Evolutionary conservation across 331 rosid genomes (phyloP).

Genomic region (Quercus tomentella): DNA sequence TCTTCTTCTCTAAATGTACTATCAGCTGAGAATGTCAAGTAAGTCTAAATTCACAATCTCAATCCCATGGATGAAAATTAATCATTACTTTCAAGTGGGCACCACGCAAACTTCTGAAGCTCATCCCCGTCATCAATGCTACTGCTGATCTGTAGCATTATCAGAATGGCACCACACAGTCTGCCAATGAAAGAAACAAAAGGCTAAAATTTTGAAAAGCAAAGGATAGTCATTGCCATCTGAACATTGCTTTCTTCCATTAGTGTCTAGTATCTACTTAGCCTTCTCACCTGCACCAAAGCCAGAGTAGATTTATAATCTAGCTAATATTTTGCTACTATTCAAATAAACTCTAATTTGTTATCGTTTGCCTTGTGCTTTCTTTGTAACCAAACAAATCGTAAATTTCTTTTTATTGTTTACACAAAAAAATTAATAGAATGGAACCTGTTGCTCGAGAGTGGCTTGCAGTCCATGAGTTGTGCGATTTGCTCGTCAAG

Average conservation of each 20-base stretch:
- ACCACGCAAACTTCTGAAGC: too few relatives aligned
- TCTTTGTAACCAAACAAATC: slow-evolving; percentile 22
- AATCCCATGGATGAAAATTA: too few relatives aligned
- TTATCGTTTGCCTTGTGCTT: not conserved
- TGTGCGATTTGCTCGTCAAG: slow-evolving; percentile 89
- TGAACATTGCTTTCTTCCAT: slow-evolving; percentile 89
- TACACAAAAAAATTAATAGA: not conserved
- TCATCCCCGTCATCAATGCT: too few relatives aligned
- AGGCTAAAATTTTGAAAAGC: not conserved
- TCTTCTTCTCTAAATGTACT: too few relatives aligned
- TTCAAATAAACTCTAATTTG: not conserved
- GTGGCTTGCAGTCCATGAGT: slow-evolving; percentile 94
- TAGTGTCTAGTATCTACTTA: slow-evolving; percentile 52
- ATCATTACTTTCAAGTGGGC: too few relatives aligned
- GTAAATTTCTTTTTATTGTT: not conserved
- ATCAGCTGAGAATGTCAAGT: too few relatives aligned
- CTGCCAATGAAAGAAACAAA: not conserved
- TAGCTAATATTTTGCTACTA: too few relatives aligned
- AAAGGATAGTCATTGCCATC: slow-evolving; percentile 39
- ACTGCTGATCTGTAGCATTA: too few relatives aligned
- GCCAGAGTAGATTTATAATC: slow-evolving; percentile 12
- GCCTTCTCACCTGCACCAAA: slow-evolving; percentile 81
- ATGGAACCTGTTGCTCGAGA: slow-evolving; percentile 70
- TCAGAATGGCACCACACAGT: too few relatives aligned
- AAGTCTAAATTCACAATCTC: too few relatives aligned